Evolutionary conservation across 1,139 yeast species (phyloP), one percentile per base, ranked within the genome.

Genomic region (Geotrichum restrictum): DNA sequence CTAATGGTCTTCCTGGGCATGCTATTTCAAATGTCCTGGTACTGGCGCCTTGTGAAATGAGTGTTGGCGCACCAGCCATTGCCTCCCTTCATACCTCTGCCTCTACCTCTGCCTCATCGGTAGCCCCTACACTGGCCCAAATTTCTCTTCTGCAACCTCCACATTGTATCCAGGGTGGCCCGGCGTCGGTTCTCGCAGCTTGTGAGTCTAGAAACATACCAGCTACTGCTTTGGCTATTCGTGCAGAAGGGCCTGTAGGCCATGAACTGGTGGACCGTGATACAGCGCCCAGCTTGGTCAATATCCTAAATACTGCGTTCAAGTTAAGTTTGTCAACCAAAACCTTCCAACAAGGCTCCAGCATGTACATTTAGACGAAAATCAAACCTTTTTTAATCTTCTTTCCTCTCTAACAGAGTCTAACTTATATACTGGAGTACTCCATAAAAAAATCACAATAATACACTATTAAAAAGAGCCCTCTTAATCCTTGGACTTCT

Each of bases 401-500:
- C 31, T 8, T 24, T 24, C 8, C 29, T 24, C 29, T 24, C 8
- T 24, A 44, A 52, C 34, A 24, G 24, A 31, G 38, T 22, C 14
- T 29, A 47, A 18, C 29, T 31, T 38, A 6, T n/a, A 33, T 33
- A 33, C 14, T 24, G 37, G 37, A 14, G 37, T 24, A 32, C 19
- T 24, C 40, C 51, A 33, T 39, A 37, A 41, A 41, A 41, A 27
- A 31, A 27, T 16, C 44, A 33, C 55, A 40, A 42, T 39, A 54
- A 55, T 39, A 44, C 39, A 47, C 36, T 43, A 34, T 34, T 8
- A 40, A 47, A 45, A 51, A 46, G 52, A 52, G 48, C 38, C 51
- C 47, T 42, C 40, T 57, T 63, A 64, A 51, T 61, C 58, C 63
- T 65, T 64, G 51, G 64, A 62, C 69, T 65, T 67, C 65, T 66